Evolutionary conservation across 371 early-diverging fungal species (phyloP).

Genomic region (Blakeslea trispora): DNA sequence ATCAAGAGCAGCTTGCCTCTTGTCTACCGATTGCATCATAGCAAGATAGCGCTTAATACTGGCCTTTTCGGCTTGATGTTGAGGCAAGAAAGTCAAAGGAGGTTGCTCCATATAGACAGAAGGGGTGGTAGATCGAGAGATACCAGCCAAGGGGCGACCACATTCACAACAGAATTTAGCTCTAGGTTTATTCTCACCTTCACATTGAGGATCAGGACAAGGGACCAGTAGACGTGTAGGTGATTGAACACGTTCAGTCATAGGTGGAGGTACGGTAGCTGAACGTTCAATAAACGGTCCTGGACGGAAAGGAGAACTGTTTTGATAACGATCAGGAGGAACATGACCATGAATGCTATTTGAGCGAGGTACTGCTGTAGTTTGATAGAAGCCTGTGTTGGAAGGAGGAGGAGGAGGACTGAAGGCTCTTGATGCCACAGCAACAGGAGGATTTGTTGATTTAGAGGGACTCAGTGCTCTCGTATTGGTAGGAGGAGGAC

Average conservation of each 20-base stretch:
- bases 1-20: slow-evolving; percentile 65
- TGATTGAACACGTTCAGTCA: slow-evolving; percentile 23
- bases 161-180: slow-evolving; percentile 79
- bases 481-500: no score
- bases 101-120: slow-evolving; percentile 10
- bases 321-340: slow-evolving; percentile 12
- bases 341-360: slow-evolving; percentile 16
- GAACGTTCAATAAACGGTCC: slow-evolving; percentile 17
- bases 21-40: slow-evolving; percentile 56
- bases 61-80: slow-evolving; percentile 17
- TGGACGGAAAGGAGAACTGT: slow-evolving; percentile 7
- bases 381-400: no score
- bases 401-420: no score
- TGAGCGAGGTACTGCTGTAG: slow-evolving; percentile 3
- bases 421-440: no score
- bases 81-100: neutral
- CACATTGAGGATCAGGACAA: slow-evolving; percentile 61
- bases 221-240: slow-evolving; percentile 18
- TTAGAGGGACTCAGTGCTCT: no score
- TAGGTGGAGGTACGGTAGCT: slow-evolving; percentile 29
- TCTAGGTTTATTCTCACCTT: slow-evolving; percentile 64
- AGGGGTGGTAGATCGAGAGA: slow-evolving; percentile 53
- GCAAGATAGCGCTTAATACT: slow-evolving; percentile 13
- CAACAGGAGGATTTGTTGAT: no score
- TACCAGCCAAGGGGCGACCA: slow-evolving; percentile 58